phyloP scores from a whole-genome alignment of 306 rosid species.

The Quercus agrifolia region DNA sequence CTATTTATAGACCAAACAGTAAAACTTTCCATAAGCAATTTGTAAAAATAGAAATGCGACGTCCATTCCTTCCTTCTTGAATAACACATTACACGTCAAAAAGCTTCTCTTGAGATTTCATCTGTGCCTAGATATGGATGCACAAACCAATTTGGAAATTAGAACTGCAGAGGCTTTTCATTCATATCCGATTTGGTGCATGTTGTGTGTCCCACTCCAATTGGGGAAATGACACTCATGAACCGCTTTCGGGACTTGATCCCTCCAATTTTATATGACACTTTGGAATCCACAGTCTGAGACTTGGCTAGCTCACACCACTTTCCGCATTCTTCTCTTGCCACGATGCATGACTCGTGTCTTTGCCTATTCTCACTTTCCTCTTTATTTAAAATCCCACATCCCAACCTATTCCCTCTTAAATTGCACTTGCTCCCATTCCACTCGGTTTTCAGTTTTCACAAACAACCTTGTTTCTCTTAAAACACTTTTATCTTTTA shows the following conservation, averaged over 20 bases:
- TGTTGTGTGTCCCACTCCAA: slow-evolving; percentile 20
- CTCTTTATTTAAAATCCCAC: slow-evolving; percentile 16
- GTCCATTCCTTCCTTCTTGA: no score
- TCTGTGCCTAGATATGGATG: no score
- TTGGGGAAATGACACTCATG: slow-evolving; percentile 15
- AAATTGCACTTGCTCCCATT: neutral
- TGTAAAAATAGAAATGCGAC: no score
- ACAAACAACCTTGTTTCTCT: neutral
- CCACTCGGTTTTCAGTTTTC: neutral
- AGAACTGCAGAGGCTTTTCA: no score
- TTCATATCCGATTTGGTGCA: no score
- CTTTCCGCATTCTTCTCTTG: neutral
- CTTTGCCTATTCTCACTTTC: neutral
- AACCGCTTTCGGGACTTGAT: neutral
- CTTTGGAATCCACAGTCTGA: slow-evolving; percentile 11
- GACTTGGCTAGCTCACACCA: slow-evolving; percentile 15
- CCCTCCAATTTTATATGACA: neutral
- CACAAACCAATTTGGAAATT: no score
- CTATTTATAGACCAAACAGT: no score
- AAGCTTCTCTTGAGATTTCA: no score
- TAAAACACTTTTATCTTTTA: no score
- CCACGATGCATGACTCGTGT: slow-evolving; percentile 36
- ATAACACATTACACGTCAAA: no score
- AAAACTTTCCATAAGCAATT: no score
- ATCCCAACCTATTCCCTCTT: neutral